These are phyloP conservation scores for Artomyces pyxidatus DNA, from an alignment of 768 basidiomycete genomes.

Conservation along the genomic window DNA sequence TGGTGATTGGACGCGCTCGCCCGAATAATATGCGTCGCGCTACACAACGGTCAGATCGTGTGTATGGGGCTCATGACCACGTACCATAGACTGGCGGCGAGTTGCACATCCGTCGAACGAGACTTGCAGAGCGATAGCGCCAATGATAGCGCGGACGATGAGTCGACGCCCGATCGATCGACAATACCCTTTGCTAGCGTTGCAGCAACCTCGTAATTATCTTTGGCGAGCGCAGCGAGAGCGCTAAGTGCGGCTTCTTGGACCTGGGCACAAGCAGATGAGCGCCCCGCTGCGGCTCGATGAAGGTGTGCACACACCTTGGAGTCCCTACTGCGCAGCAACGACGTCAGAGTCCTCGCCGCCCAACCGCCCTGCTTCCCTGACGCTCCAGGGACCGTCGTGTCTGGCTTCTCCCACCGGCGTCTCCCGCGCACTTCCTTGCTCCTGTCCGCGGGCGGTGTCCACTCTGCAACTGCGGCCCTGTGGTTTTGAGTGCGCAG, in stretches of 20 bases:
- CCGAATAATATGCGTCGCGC: constrained; percentile 56
- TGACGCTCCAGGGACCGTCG: constrained; percentile 26
- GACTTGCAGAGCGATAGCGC: constrained; percentile 50
- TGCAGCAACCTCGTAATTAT: constrained; percentile 46
- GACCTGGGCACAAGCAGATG: constrained; percentile 28
- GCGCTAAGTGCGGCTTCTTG: constrained; percentile 62
- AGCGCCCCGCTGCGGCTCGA: neutral
- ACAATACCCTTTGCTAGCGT: constrained; percentile 33
- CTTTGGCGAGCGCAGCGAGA: constrained; percentile 57
- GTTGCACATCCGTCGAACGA: constrained; percentile 50
- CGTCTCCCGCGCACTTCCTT: constrained; percentile 51
- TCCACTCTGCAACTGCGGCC: constrained; percentile 48
- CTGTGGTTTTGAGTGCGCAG: constrained; percentile 46
- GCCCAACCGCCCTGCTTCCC: constrained; percentile 50
- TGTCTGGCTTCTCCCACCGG: constrained; percentile 65
- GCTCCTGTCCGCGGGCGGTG: constrained; percentile 46
- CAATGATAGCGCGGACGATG: constrained; percentile 31
- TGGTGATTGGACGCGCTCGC: constrained; percentile 28
- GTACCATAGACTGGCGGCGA: constrained; percentile 67
- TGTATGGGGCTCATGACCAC: constrained; percentile 3
- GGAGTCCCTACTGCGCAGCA: constrained; percentile 43
- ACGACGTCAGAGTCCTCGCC: constrained; percentile 37
- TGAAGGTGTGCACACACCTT: constrained; percentile 34
- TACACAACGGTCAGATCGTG: constrained; percentile 19
- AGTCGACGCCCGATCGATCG: constrained; percentile 8